phyloP scores from a whole-genome alignment of 176 grass and related monocot genomes.

The Microstegium vimineum region DNA sequence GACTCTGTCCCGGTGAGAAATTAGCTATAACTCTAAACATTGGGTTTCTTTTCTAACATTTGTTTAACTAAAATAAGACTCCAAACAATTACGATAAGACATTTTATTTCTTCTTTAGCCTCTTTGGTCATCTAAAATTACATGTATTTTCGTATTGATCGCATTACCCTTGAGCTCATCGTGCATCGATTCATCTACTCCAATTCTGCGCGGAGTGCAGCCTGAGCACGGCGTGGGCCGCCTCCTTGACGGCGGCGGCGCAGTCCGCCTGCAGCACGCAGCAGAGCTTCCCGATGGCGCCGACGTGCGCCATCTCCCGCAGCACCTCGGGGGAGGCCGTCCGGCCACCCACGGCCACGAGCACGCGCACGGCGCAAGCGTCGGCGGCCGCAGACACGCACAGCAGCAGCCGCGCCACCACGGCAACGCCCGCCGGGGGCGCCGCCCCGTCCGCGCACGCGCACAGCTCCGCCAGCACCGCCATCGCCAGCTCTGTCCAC shows the following conservation, averaged over 20 bases:
- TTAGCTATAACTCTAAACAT: too few relatives aligned
- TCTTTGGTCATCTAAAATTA: too few relatives aligned
- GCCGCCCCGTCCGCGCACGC: slow-evolving; percentile 43
- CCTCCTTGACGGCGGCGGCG: slow-evolving; percentile 32
- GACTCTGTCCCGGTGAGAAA: too few relatives aligned
- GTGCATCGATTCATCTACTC: too few relatives aligned
- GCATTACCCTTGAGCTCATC: too few relatives aligned
- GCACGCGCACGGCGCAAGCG: slow-evolving; percentile 39
- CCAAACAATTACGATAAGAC: too few relatives aligned
- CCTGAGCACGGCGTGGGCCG: slow-evolving; percentile 35
- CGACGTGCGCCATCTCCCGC: slow-evolving; percentile 50
- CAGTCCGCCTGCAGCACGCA: slow-evolving; percentile 60
- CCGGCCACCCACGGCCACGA: slow-evolving; percentile 4
- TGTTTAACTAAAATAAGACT: too few relatives aligned
- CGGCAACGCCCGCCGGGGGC: slow-evolving; percentile 43
- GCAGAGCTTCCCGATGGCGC: slow-evolving; percentile 62
- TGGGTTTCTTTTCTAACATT: too few relatives aligned
- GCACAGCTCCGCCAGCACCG: slow-evolving; percentile 43
- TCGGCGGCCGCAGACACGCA: slow-evolving; percentile 37
- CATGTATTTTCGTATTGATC: too few relatives aligned
- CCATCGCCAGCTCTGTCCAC: slow-evolving; percentile 36
- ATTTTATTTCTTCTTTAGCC: too few relatives aligned
- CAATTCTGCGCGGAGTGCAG: slow-evolving; percentile 54
- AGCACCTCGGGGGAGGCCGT: slow-evolving; percentile 32
- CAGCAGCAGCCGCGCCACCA: slow-evolving; percentile 44